Evolutionary conservation across 2,329 filamentous ascomycete genomes (phyloP), one percentile per base, ranked within the genome.

Genomic region (Bisporella sp.): DNA sequence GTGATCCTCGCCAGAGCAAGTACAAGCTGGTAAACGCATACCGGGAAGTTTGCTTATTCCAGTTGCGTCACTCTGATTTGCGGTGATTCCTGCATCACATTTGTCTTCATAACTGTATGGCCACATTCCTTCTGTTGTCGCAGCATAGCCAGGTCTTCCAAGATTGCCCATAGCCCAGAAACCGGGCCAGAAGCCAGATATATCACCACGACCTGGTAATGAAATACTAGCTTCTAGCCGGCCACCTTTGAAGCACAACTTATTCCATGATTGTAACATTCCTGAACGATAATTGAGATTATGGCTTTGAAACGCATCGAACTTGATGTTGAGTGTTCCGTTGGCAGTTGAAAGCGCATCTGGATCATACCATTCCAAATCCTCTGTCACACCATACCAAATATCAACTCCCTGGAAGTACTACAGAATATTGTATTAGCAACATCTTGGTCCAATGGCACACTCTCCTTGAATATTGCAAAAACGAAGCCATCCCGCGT

Each of bases 151-250:
- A 30, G 84, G 81, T 56, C 84, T 75, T 37, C 79, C 84, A 28
- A 88, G 73, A 60, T 88, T 88, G 4, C 84, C 84, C 81, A 88
- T 86, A 0, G 82, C 74, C 84, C 84, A 88, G 66, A 87, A 85
- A 66, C 84, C 84, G 41, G 84, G 84, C 84, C 84, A 88, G 67
- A 87, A 84, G 51, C 84, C 84, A 49, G 79, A 74, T 11, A 80
- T 76, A 55, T 86, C 81, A 43, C 84, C 84, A 44, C 73, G 68
- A 12, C 84, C 84, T 11, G 84, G 84, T 5, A 88, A 70, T 4
- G 84, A 87, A 47, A 87, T 80, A 60, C 81, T 84, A 21, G 82
- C 82, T 68, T 88, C 84, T 11, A 88, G 62, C 45, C 83, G 76
- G 4, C 84, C 84, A 32, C 83, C 82, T 54, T 84, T 86, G 70